These are phyloP conservation scores for Calocera viscosa DNA, from an alignment of 768 basidiomycete genomes.

Conservation along the genomic window DNA sequence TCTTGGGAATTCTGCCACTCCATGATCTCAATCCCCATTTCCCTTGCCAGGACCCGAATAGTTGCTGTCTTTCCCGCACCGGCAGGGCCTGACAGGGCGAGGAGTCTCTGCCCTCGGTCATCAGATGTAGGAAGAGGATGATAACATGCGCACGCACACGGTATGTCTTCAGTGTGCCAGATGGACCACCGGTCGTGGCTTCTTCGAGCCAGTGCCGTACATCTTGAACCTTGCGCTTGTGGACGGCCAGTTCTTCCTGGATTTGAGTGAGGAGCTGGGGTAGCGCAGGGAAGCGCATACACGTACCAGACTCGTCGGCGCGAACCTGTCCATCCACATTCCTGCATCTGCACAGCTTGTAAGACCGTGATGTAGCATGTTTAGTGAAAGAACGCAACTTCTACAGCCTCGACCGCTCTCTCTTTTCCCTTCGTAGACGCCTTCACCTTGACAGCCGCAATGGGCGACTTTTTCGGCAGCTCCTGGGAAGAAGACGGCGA, in stretches of 20 bases:
- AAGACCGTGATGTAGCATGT: background rate
- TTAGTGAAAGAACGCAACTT: background rate
- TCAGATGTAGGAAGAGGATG: background rate
- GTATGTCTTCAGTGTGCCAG: constrained; percentile 55
- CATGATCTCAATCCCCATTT: constrained; percentile 64
- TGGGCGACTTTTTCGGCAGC: background rate
- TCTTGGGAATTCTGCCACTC: constrained; percentile 72
- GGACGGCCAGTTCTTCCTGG: constrained; percentile 64
- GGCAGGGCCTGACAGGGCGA: constrained; percentile 76
- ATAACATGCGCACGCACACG: constrained; percentile 39
- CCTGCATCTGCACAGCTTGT: constrained; percentile 11
- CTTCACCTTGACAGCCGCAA: no score
- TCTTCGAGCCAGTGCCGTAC: constrained; percentile 63
- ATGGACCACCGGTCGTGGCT: constrained; percentile 55
- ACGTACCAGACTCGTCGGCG: constrained; percentile 30
- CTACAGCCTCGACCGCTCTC: background rate
- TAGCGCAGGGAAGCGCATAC: background rate
- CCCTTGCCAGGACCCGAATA: constrained; percentile 55
- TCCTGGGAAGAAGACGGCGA: constrained; percentile 1
- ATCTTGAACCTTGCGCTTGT: constrained; percentile 65
- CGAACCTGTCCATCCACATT: constrained; percentile 13
- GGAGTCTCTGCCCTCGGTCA: constrained; percentile 46
- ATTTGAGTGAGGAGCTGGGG: background rate
- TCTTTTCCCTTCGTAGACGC: background rate
- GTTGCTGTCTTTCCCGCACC: constrained; percentile 87